Base-by-base conservation (phyloP, 2,329 filamentous ascomycete genomes). In the Sclerotinia glacialis region DNA sequence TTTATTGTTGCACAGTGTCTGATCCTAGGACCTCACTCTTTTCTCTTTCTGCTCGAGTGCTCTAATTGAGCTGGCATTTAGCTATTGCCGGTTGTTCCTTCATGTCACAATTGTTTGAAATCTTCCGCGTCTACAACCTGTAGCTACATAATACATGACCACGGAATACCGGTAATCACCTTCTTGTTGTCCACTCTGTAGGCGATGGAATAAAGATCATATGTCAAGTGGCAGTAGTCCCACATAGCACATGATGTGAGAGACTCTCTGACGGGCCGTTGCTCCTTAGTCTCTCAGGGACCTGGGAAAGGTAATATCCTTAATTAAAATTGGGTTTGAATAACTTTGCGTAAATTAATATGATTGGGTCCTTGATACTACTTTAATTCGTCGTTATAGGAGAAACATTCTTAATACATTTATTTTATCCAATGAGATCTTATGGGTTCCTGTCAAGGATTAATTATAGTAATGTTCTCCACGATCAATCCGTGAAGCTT, bases 181-280 rank as follows among this genome's bases (percentile, higher is more conserved):
- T 18, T 56, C 52, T 49, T 21, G 16, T 8, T 44, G 14, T 46
- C 46, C 23, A n/a, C 34, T 34, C 9, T 64, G 42, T n/a, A n/a
- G n/a, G n/a, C 26, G 21, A 8, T 40, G 46, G 3, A 40, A 58
- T 65, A 23, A 37, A 61, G 26, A 26, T 50, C 44, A 59, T 50
- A 44, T 28, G 47, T 46, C 55, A 65, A 65, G 64, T 65, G 46
- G 18, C 55, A 44, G 40, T n/a, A 40, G 37, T 40, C 37, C n/a
- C 47, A 52, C 34, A 65, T 53, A 46, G 34, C 65, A 66, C 65
- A 66, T 63, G 59, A 63, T 66, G 31, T 21, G 31, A 64, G 21
- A 42, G 26, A 26, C 49, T 42, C 40, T 64, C 23, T 21, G 26
- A 54, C 65, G 65, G 65, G 40, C 65, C 65, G 65, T 37, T 56